Conservation (phyloP, 2,329 filamentous ascomycete species). For the Phyllosticta paracitricarpa region DNA sequence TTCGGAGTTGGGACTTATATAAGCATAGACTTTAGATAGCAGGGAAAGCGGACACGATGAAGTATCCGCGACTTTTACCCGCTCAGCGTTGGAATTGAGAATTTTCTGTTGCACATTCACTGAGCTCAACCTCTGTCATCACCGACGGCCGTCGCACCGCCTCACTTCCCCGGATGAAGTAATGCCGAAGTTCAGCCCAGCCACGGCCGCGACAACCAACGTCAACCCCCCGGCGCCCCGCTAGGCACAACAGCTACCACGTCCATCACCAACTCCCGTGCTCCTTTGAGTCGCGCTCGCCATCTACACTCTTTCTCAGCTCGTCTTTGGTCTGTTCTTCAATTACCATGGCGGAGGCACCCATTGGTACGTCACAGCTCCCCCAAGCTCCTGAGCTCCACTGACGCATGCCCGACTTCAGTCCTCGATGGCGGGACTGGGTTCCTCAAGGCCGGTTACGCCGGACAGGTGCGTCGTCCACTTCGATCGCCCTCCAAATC, state of each 20-base stretch:
- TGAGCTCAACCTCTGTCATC: not conserved
- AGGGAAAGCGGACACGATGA: not conserved
- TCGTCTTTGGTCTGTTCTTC: not conserved
- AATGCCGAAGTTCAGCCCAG: slow-evolving; percentile 6
- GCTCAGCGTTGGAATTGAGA: not conserved
- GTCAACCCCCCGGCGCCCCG: slow-evolving; percentile 8
- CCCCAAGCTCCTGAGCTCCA: slow-evolving; percentile 12
- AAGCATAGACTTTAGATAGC: not conserved
- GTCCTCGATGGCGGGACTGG: slow-evolving; percentile 99
- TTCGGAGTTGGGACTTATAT: not conserved
- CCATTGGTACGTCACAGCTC: slow-evolving; percentile 34
- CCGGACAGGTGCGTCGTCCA: slow-evolving; percentile 57
- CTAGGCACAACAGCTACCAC: slow-evolving; percentile 7
- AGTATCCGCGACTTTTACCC: not conserved
- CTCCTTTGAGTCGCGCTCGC: not conserved
- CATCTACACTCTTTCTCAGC: not conserved
- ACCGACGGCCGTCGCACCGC: not conserved
- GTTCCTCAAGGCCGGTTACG: slow-evolving; percentile 99
- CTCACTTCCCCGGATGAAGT: slow-evolving; percentile 8
- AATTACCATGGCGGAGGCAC: slow-evolving; percentile 35
- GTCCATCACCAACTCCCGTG: not conserved
- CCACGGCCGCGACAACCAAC: slow-evolving; percentile 9
- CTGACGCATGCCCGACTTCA: slow-evolving; percentile 34
- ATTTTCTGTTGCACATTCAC: not conserved
- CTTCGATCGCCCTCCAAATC: not conserved